Evolutionary conservation across 306 rosid genomes (phyloP).

Genomic region (Senna siamea): DNA sequence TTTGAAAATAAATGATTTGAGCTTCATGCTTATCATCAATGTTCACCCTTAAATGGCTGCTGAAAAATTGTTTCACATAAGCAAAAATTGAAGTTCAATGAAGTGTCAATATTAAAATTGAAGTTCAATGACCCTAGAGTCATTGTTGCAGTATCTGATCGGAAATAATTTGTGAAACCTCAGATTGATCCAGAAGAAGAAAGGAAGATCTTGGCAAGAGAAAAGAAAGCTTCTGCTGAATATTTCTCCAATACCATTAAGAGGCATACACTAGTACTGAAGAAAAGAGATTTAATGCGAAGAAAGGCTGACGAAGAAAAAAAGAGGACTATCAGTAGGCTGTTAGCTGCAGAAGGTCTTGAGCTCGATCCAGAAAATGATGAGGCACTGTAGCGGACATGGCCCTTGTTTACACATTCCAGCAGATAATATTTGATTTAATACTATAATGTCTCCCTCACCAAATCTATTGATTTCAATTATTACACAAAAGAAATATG

Average conservation of each 20-base stretch:
- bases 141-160: slow-evolving; percentile 36
- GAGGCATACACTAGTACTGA: slow-evolving; percentile 78
- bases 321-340: slow-evolving; percentile 59
- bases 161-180: slow-evolving; percentile 39
- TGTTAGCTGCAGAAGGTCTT: slow-evolving; percentile 92
- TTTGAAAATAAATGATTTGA: too few species aligned
- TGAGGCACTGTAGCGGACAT: slow-evolving; percentile 45
- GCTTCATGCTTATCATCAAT: background rate
- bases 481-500: slow-evolving; percentile 35
- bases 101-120: slow-evolving; percentile 5
- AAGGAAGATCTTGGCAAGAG: slow-evolving; percentile 80
- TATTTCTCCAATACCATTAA: slow-evolving; percentile 74
- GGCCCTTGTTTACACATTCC: slow-evolving; percentile 32
- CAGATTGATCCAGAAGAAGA: slow-evolving; percentile 91
- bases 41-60: background rate
- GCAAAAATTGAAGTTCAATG: background rate
- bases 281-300: slow-evolving; percentile 85
- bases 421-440: slow-evolving; percentile 36
- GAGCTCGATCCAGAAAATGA: slow-evolving; percentile 88
- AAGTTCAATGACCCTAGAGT: too few species aligned
- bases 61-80: slow-evolving; percentile 8
- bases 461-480: slow-evolving; percentile 32
- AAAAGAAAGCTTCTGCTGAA: slow-evolving; percentile 80
- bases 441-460: slow-evolving; percentile 33
- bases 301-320: slow-evolving; percentile 83